Evolutionary conservation across 257 asterid genomes (phyloP), one percentile per base, ranked within the genome.

Genomic region (Hygrophila difformis): DNA sequence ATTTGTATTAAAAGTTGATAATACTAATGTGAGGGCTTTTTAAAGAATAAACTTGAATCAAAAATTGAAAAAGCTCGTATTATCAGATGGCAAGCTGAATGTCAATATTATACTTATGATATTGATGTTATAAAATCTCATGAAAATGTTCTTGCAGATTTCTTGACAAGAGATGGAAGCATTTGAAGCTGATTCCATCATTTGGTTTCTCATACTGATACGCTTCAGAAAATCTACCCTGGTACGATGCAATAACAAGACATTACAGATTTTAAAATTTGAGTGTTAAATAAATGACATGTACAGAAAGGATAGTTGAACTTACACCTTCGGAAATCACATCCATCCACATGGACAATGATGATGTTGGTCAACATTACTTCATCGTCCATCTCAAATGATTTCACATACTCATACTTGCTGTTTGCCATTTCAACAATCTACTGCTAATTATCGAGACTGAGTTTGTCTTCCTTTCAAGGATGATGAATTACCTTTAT

Each of bases 351-450:
- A 17, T 73, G 79, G 22, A 88, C 75, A 17, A 70, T 48, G 39
- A 88, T 72, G 45, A 81, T 65, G 56, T 81, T 84, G 12, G 87
- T 93, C 22, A 46, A 55, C 75, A 65, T 62, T 49, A 84, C 56
- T 60, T 84, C 81, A 44, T 81, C 94, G 51, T 72, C 79, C 41
- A 50, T 51, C 68, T 88, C 97, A 49, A 68, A 81, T 5, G 75
- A 62, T 64, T 84, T 84, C 28, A 88, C 95, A 10, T 84, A 88
- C 71, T 84, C 94, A 22, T 81, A 88, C 73, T 72, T 84, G 75
- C 87, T 81, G 38, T 81, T 81, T 15, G 93, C 95, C 97, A 84
- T 87, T 20, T 46, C 66, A 61, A 35, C 8, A 53, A 37, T 5
- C 28, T 12, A 5, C 51, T 26, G 31, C 31, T 26, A n/a, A n/a